Evolutionary conservation across 441 rosid species (phyloP), one percentile per base, ranked within the genome.

Genomic region (Eutrema salsugineum): DNA sequence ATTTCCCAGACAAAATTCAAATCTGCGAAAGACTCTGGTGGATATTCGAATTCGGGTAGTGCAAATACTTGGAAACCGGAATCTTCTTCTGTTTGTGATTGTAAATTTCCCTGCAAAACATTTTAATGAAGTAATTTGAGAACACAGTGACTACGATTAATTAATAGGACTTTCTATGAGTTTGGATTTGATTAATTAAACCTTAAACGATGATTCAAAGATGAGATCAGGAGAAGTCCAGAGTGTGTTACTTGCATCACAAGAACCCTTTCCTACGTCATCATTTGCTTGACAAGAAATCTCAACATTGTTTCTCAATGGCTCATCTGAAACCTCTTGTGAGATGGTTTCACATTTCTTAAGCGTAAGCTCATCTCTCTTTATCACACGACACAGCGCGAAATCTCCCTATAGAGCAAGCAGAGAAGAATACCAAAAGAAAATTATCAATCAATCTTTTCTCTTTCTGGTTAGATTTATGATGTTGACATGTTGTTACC

Each of bases 181-280:
- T 56, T 8, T 17, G 32, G 35, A 20, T 40, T 78, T 70, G 28
- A 38, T 77, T 19, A 15, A 9, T 10, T 51, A 49, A 57, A 89
- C 97, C 94, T 86, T 84, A 11, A 87, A 84, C 38, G 96, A 85
- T 77, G 97, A 86, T 74, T 87, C 89, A 61, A 88, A 87, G 74
- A 88, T 89, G 12, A 77, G 73, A 28, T 83, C 89, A 58, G 90
- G 91, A 28, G 91, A 89, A 64, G 84, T 70, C 88, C 85, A 82
- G n/a, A 77, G 61, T 19, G 66, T 57, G 47, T 77, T 53, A 51
- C 83, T 81, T 69, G 75, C 51, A 57, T 76, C 87, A 73, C 83
- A 78, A 28, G 78, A 79, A 54, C 43, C 8, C 19, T 30, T 39
- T 40, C n/a, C 62, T 55, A 49, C 51, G 72, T 78, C 33, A 30